Conservation (phyloP, 495 filamentous ascomycete species). For the Aspergillus incahuasiensis region DNA sequence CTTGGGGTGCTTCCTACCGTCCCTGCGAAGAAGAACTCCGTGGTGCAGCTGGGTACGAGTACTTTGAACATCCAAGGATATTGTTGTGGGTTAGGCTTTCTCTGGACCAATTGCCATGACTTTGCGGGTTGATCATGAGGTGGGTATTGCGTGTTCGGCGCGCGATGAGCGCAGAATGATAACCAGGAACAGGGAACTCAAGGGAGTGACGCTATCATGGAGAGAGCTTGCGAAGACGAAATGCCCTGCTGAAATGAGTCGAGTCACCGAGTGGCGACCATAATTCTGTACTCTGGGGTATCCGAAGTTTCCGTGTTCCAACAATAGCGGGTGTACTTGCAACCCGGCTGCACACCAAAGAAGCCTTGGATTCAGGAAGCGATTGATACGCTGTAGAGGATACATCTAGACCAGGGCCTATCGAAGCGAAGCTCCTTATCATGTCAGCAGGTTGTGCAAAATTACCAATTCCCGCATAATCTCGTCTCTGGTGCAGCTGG, state of each 20-base stretch:
- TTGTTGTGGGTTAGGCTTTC: background rate
- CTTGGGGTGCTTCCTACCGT: background rate
- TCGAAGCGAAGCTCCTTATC: slow-evolving; percentile 4
- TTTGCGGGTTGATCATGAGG: slow-evolving; percentile 1
- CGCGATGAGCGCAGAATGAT: slow-evolving; percentile 4
- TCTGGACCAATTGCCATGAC: background rate
- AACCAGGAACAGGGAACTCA: slow-evolving; percentile 5
- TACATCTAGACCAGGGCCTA: background rate
- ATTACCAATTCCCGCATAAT: background rate
- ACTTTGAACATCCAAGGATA: background rate
- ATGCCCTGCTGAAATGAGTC: background rate
- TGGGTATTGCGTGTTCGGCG: slow-evolving; percentile 2
- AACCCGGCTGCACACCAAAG: too few relatives aligned
- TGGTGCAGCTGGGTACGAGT: background rate
- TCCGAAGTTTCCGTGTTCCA: background rate
- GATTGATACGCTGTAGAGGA: too few relatives aligned
- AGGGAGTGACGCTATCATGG: slow-evolving; percentile 4
- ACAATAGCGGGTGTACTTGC: background rate
- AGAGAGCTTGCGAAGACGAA: background rate
- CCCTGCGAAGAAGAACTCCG: slow-evolving; percentile 7
- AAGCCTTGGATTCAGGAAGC: too few relatives aligned
- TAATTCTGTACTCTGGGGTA: background rate
- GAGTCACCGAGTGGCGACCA: background rate
- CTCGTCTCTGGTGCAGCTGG: background rate
- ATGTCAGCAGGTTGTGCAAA: slow-evolving; percentile 7